Evolutionary conservation across 2,329 filamentous ascomycete genomes (phyloP), one percentile per base, ranked within the genome.

Genomic region (Penicillium sp.): DNA sequence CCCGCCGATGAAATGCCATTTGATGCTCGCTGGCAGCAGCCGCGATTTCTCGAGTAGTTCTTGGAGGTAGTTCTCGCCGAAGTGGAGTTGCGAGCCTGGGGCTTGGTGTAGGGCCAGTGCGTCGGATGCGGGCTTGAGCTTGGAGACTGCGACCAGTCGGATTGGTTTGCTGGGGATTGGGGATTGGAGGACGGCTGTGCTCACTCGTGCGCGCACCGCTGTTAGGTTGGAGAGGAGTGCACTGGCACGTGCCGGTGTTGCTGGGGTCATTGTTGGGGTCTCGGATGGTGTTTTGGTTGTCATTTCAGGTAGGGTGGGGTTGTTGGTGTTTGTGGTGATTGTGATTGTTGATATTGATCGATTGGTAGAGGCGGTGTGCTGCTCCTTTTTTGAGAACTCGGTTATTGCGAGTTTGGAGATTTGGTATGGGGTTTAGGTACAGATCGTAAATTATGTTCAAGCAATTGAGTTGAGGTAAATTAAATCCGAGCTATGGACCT

Each of bases 1-100:
- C 0, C 90, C 91, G 39, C 94, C 94, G 72, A 97, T 99, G 75
- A 97, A 97, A 76, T 99, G 94, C 94, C 94, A 99, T 67, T 83
- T 83, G 64, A 99, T 89, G 34, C 78, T 68, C 4, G 69, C 77
- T 0, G 94, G 93, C 11, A 99, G 83, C 21, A 96, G 72, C 36
- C 84, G 82, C 1, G 91, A 88, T 76, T 99, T 99, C 72, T 96
- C 89, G 58, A 83, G 82, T 53, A 99, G 84, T 75, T 99, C 94
- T 76, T 93, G 90, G 4, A 89, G 83, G 78, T 99, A 99, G 80
- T 99, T 99, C 78, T 99, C 94, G 67, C 94, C 94, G 74, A 97
- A 97, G 77, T 99, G 91, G 19, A 81, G 65, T 53, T 92, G 90
- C 1, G 78, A 74, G 31, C 78, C 73, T 1, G 82, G 79, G 0